Evolutionary conservation across 768 basidiomycete species (phyloP), one percentile per base, ranked within the genome.

Genomic region (Kwoniella dendrophila): DNA sequence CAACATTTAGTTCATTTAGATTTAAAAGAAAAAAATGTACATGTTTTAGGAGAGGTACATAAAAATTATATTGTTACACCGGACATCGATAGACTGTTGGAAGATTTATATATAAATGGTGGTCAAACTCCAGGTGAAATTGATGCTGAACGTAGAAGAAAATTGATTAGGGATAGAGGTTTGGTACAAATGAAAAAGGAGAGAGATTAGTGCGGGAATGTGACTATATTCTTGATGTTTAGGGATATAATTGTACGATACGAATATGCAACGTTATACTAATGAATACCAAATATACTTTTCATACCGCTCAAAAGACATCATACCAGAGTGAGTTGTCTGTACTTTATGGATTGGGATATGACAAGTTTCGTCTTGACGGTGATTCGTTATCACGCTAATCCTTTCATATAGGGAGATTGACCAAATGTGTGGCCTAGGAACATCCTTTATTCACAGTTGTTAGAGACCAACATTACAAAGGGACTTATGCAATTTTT

Each of bases 1-100:
- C 90, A 94, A 75, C 91, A 95, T 58, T 88, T 89, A 5, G 87
- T 90, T 20, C 83, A 87, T 68, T 73, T 95, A 29, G 87, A 95
- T 74, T 71, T 80, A 53, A 79, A 79, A 38, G 80, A 82, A 20
- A 88, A 88, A 69, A 82, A 81, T 26, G 79, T 92, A 22, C 83
- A 82, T 36, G 86, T 93, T 3, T 81, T 96, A 0, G 93, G 92
- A n/a, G 88, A 92, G 74, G 85, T 95, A 49, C 87, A 88, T 81
- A 88, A 88, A 77, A 86, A 88, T 59, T 95, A 91, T 71, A 83
- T 90, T 24, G 87, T 88, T 34, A 88, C 91, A 0, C 93, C 93
- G 0, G 86, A 96, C 70, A 82, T 95, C 20, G 89, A 93, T 47
- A 79, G 84, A 0, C 81, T 96, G 26, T 81, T 96, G 8, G 72